Evolutionary conservation across 2,329 filamentous ascomycete genomes (phyloP).

Genomic region (Fusarium buxicola): DNA sequence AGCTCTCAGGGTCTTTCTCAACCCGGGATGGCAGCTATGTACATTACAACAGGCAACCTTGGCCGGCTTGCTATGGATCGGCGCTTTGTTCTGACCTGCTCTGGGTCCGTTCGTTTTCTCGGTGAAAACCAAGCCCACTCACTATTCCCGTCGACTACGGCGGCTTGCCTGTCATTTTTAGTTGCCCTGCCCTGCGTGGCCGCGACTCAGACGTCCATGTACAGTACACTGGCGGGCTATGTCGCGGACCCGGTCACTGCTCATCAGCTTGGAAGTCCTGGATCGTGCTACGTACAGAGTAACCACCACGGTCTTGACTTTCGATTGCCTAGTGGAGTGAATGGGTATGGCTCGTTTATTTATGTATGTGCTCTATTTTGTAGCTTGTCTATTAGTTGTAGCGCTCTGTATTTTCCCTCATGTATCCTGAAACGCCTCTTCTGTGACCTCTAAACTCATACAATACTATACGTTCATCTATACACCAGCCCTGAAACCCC

Average conservation of each 20-base stretch:
- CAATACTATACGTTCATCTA: neutral
- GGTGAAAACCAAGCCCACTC: slow-evolving; percentile 12
- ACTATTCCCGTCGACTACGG: slow-evolving; percentile 24
- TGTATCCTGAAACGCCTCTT: slow-evolving; percentile 5
- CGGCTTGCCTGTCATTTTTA: slow-evolving; percentile 21
- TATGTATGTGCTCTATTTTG: neutral
- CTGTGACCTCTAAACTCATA: neutral
- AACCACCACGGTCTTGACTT: slow-evolving; percentile 13
- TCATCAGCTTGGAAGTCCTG: slow-evolving; percentile 34
- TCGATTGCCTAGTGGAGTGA: neutral
- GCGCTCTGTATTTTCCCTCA: neutral
- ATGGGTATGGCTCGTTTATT: neutral
- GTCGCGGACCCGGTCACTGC: slow-evolving; percentile 24
- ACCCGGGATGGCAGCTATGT: slow-evolving; percentile 1
- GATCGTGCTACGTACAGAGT: slow-evolving; percentile 25
- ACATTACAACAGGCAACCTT: slow-evolving; percentile 2
- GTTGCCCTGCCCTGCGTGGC: neutral
- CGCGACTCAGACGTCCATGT: slow-evolving; percentile 8
- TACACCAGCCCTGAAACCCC: slow-evolving; percentile 1
- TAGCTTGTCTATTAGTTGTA: neutral
- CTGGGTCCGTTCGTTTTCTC: slow-evolving; percentile 12
- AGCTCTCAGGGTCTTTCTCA: slow-evolving; percentile 2
- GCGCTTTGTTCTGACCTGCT: slow-evolving; percentile 7
- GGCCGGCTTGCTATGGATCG: slow-evolving; percentile 10
- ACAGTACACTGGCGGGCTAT: slow-evolving; percentile 8